Base-by-base conservation (phyloP, 2,329 filamentous ascomycete genomes). In the Cercospora zeina region DNA sequence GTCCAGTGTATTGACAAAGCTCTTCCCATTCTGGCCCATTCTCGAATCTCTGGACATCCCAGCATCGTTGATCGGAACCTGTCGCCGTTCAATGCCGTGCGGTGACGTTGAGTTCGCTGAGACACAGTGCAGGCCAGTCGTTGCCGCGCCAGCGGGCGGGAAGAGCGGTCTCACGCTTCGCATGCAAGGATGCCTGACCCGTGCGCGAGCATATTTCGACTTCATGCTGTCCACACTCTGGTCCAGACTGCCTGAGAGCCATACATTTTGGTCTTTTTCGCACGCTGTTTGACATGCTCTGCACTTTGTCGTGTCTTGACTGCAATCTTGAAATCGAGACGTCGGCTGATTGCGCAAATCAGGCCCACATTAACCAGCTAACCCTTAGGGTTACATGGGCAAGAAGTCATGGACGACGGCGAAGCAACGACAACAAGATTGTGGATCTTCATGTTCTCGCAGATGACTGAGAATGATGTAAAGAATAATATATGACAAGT, bases 101-200 rank as follows among this genome's bases (percentile, higher is more conserved):
- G 21, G 5, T 47, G 42, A 47, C 4, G 42, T 16, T 27, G 39
- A 45, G 39, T 45, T 45, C 19, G 39, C 39, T 45, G 39, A n/a
- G n/a, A n/a, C n/a, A n/a, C n/a, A n/a, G 19, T 10, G 21, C 39
- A 45, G 39, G 39, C 19, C 10, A 45, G n/a, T 14, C 42, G 42
- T 19, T 47, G 21, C 42, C 42, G 42, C 42, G 42, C 42, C 42
- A 27, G 10, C 13, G 21, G 21, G 42, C 42, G 42, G 42, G 21
- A 21, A 45, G 10, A 27, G 42, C 24, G 24, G 42, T 47, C 19
- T 47, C 42, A 13, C 49, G 49, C 27, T 8, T 13, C 10, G 19
- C 27, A 31, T 51, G 49, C 49, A 51, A 51, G 49, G 49, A 51
- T 51, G 49, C 49, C 49, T 51, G 27, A 51, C 9, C 49, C 49